phyloP scores from a whole-genome alignment of 164 flowering plant species.

The Cinnamomum chago region DNA sequence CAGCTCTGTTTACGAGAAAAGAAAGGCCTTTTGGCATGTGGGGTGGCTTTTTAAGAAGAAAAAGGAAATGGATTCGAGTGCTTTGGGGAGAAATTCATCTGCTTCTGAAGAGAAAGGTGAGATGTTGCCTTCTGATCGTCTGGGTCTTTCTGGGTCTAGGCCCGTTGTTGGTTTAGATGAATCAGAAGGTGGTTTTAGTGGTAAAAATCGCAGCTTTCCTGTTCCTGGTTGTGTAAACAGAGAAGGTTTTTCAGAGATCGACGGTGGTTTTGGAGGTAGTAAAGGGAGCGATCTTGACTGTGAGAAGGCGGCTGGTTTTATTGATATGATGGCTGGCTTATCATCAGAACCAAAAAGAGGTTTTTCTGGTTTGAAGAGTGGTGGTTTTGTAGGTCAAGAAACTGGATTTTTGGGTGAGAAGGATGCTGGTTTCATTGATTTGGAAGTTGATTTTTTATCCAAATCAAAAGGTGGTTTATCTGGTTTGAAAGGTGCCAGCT shows the following conservation, averaged over 20 bases:
- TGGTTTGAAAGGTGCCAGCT: slow-evolving; percentile 15
- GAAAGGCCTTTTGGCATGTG: slow-evolving; percentile 27
- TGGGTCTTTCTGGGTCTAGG: slow-evolving; percentile 45
- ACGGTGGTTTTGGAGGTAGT: slow-evolving; percentile 14
- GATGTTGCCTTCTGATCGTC: slow-evolving; percentile 29
- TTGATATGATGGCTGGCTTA: slow-evolving; percentile 5
- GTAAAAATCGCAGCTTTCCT: background rate
- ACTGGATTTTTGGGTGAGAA: slow-evolving; percentile 24
- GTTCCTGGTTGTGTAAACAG: background rate
- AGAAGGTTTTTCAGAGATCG: background rate
- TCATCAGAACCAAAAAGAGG: slow-evolving; percentile 12
- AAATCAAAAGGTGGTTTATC: slow-evolving; percentile 26
- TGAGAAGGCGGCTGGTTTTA: background rate
- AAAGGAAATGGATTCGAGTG: background rate
- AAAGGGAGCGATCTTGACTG: slow-evolving; percentile 14
- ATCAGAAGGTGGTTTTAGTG: slow-evolving; percentile 32
- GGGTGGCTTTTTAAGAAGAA: slow-evolving; percentile 6
- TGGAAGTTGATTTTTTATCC: slow-evolving; percentile 44
- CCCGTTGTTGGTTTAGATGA: slow-evolving; percentile 49
- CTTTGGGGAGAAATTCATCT: slow-evolving; percentile 11
- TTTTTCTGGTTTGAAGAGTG: background rate
- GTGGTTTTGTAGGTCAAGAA: background rate
- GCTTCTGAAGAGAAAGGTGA: slow-evolving; percentile 32
- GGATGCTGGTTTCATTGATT: slow-evolving; percentile 57
- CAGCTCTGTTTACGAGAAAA: slow-evolving; percentile 48